Evolutionary conservation across 768 basidiomycete species (phyloP).

Genomic region (Clathrus columnatus): DNA sequence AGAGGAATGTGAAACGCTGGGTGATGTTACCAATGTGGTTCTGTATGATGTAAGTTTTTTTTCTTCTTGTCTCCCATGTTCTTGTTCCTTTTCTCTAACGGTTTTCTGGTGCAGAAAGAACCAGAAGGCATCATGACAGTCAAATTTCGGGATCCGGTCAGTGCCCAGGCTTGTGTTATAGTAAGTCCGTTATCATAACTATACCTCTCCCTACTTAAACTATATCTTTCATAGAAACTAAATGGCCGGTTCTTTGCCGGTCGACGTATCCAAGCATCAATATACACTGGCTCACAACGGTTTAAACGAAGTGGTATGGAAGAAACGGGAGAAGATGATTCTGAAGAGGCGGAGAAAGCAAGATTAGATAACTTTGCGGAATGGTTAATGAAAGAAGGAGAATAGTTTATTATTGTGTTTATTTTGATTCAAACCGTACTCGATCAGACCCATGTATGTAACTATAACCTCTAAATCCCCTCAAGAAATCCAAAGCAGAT

Average conservation of each 20-base stretch:
- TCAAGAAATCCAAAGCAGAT: not conserved
- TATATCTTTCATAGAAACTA: conserved; percentile 62
- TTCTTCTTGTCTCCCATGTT: not conserved
- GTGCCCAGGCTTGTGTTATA: conserved; percentile 86
- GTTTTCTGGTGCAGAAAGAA: conserved; percentile 55
- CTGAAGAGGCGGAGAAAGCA: conserved; percentile 62
- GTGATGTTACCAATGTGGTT: conserved; percentile 92
- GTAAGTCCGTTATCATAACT: conserved; percentile 34
- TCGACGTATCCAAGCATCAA: conserved; percentile 67
- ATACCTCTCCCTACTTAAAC: not conserved
- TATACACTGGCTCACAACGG: conserved; percentile 74
- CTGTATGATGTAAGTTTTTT: conserved; percentile 76
- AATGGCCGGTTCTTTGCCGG: conserved; percentile 87
- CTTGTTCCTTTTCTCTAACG: conserved; percentile 3
- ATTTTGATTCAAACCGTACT: not conserved
- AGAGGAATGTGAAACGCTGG: conserved; percentile 82
- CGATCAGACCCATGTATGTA: not conserved
- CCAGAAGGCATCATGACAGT: conserved; percentile 91
- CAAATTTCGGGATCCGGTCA: conserved; percentile 87
- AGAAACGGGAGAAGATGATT: conserved; percentile 48
- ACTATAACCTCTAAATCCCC: not conserved
- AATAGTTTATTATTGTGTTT: conserved; percentile 26
- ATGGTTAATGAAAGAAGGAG: conserved; percentile 80
- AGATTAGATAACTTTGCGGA: conserved; percentile 81
- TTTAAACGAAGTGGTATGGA: conserved; percentile 68